A percentile compares a stretch with the other conserved stretches of the same genome.
These are phyloP conservation scores for Tubosaeta sp. DNA, from an alignment of 768 basidiomycete species.

Conservation along the genomic window DNA sequence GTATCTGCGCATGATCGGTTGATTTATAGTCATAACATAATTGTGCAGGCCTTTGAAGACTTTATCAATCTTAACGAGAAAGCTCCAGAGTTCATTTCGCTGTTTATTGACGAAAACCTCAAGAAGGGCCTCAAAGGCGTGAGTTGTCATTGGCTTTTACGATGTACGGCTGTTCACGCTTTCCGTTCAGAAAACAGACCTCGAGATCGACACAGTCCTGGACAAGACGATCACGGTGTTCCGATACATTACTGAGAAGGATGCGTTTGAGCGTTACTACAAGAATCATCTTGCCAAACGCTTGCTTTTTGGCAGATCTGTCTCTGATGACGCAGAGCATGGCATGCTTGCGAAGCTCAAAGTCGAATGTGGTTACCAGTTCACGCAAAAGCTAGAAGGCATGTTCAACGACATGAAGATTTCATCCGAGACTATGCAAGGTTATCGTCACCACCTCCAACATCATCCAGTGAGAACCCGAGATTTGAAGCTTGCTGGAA, in stretches of 20 bases:
- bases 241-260: constrained; percentile 91
- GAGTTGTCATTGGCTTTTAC: constrained; percentile 28
- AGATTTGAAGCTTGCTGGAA: background rate
- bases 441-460: constrained; percentile 60
- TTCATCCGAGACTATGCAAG: constrained; percentile 74
- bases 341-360: constrained; percentile 97
- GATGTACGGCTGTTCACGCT: background rate
- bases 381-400: constrained; percentile 96
- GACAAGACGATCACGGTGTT: constrained; percentile 97
- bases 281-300: constrained; percentile 94
- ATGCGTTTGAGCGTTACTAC: constrained; percentile 97
- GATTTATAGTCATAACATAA: constrained; percentile 1
- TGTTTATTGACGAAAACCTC: constrained; percentile 96
- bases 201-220: constrained; percentile 82
- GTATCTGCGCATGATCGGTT: constrained; percentile 38
- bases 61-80: constrained; percentile 88
- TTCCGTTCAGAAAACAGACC: constrained; percentile 78
- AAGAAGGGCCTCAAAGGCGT: constrained; percentile 94
- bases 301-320: constrained; percentile 77
- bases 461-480: constrained; percentile 51
- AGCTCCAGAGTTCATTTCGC: constrained; percentile 89
- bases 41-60: constrained; percentile 76
- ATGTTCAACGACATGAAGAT: constrained; percentile 98
- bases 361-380: constrained; percentile 93
- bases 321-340: constrained; percentile 96